Percentiles rank a stretch among this genome's conserved stretches.
Conservation (phyloP, 1,284 basidiomycete species). For the Apiotrichum akiyoshidainum region DNA sequence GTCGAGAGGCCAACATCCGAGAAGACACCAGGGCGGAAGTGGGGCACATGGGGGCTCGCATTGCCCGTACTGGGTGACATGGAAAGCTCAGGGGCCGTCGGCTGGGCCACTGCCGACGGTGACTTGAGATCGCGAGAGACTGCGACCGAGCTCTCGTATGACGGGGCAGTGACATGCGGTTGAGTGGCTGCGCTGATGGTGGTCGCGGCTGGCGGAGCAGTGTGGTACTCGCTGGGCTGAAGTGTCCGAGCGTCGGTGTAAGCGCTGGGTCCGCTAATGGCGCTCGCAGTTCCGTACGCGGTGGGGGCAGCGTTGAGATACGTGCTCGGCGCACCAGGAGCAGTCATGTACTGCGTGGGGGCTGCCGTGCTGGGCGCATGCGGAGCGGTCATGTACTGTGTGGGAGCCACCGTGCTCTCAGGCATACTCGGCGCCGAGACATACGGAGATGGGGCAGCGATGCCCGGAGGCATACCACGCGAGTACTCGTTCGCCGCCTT, state of each 20-base stretch:
- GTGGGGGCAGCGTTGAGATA: too few species aligned
- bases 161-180: too few species aligned
- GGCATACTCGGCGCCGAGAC: not conserved
- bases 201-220: not conserved
- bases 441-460: not conserved
- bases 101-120: too few species aligned
- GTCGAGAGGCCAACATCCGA: constrained; percentile 3
- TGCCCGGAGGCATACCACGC: not conserved
- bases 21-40: not conserved
- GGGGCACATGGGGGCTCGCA: not conserved
- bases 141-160: too few species aligned
- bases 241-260: not conserved
- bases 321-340: too few species aligned
- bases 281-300: not conserved
- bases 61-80: not conserved
- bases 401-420: not conserved
- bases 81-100: not conserved
- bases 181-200: too few species aligned
- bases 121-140: too few species aligned
- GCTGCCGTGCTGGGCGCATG: not conserved
- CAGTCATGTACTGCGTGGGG: too few species aligned
- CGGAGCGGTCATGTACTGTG: not conserved
- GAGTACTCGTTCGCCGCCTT: not conserved
- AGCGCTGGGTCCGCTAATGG: not conserved
- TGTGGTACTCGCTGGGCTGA: not conserved